These are phyloP conservation scores for Colletotrichum tanaceti DNA, from an alignment of 2,329 filamentous ascomycete species.

Conservation along the genomic window DNA sequence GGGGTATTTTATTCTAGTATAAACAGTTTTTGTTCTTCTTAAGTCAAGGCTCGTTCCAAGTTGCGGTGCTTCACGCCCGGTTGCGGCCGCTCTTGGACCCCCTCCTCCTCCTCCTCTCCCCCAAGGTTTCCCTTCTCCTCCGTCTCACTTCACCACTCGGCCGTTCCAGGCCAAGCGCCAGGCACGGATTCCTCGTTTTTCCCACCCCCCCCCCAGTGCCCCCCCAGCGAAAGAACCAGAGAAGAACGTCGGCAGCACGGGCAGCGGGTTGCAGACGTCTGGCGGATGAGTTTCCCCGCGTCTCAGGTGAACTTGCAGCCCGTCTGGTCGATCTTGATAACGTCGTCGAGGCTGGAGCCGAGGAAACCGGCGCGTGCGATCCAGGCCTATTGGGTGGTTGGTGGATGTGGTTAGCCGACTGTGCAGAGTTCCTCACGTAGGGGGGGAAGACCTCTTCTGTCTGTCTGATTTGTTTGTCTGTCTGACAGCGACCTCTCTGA, in stretches of 20 bases:
- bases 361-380: conserved; percentile 45
- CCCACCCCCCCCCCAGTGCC: too few species aligned
- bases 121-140: neutral
- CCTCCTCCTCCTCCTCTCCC: too few species aligned
- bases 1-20: neutral
- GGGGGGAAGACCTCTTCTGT: too few species aligned
- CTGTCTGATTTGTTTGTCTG: too few species aligned
- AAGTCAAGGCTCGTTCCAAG: too few species aligned
- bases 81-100: conserved; percentile 8
- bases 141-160: conserved; percentile 3
- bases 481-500: too few species aligned
- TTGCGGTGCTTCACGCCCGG: too few species aligned
- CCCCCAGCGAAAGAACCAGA: too few species aligned
- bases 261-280: neutral
- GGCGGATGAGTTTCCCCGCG: neutral
- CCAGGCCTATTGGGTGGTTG: conserved; percentile 42
- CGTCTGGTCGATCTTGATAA: conserved; percentile 46
- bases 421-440: neutral
- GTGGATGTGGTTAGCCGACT: neutral
- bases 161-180: conserved; percentile 22
- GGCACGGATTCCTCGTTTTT: conserved; percentile 20
- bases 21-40: too few species aligned
- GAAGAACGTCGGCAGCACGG: neutral
- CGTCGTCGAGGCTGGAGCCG: conserved; percentile 44
- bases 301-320: conserved; percentile 44